Base-by-base conservation (phyloP, 129 eudicot species). In the Escallonia herrerae region DNA sequence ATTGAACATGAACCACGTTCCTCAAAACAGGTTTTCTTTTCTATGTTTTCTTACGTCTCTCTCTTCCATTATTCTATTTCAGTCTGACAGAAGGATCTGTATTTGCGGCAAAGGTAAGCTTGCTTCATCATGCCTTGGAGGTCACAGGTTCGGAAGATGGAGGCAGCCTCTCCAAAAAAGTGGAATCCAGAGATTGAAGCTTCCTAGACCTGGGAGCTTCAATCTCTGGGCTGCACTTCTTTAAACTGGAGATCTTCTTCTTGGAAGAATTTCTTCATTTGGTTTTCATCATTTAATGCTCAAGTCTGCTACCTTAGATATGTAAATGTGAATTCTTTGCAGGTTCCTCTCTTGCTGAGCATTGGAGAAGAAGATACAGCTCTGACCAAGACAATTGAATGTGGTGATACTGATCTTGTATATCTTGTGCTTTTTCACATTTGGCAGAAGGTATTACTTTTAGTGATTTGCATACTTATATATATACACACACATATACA, bases 1-100 rank as follows among this genome's bases (percentile, higher is more conserved):
- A 84, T 94, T 74, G 96, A 94, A 78, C 95, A 94, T 80, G 99
- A 94, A 60, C 99, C 99, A 54, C 95, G 82, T 60, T 84, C 99
- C 70, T 89, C 97, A 6, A 94, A 94, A 74, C 99, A 94, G 97
- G 99, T 94, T 60, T 40, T 33, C 59, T 46, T 33, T 42, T 22
- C 33, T 22, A 13, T 60, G 51, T 50, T 5, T 55, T 58, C 15
- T 8, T 51, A 63, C 68, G 50, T 10, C 15, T 44, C 22, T 40
- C 46, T 6, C 58, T 7, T 53, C 38, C 13, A 22, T 37, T 52
- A 33, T 14, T 45, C 4, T 15, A 54, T 15, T 58, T 22, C 33
- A 22, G 33, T 22, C 33, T 22, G 33, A 22, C 33, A 22, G 33
- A 22, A 22, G 33, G 33, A 0, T 22, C 33, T 22, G 33, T 22